Evolutionary conservation across 106 monocot genomes (phyloP), one percentile per base, ranked within the genome.

Genomic region (Chionographis japonica): DNA sequence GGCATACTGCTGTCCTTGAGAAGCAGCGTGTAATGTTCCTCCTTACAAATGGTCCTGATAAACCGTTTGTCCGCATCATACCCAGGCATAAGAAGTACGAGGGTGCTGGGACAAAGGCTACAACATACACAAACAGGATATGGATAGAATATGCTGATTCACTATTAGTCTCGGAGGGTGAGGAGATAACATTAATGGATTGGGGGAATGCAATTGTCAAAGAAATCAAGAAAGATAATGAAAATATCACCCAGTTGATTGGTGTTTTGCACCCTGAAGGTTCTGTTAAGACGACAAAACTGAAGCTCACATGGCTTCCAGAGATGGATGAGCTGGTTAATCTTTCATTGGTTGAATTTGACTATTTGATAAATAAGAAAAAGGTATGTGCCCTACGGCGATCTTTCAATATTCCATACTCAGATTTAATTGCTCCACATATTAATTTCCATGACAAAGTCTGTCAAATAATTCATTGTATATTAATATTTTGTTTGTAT

Each of bases 141-240:
- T 92, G 86, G 92, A 19, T 98, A 46, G 92, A 98, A 16, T 81
- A 81, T 73, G 74, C 75, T 37, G 97, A 98, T 90, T 92, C 92
- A 50, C 70, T 67, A 63, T 58, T 56, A 4, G 60, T 98, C 52
- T 72, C 74, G 1, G 74, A 66, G 40, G 87, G 86, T 46, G 92
- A 92, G 68, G 97, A 98, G 58, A 74, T 98, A 18, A 98, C 97
- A 6, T 60, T 98, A 58, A 98, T 98, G 97, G 97, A 98, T 52
- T 98, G 97, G 97, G 97, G 97, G 8, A 98, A 98, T 83, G 90
- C 97, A 2, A 90, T 98, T 40, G 60, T 98, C 2, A 90, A 83
- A 68, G 92, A 92, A 72, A 74, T 92, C 61, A 83, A 87, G 75
- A 87, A 74, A 61, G 89, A 87, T 43, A 66, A 78, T 68, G 86